Evolutionary conservation across 345 rosid species (phyloP).

Genomic region (Mallotus nudiflorus): DNA sequence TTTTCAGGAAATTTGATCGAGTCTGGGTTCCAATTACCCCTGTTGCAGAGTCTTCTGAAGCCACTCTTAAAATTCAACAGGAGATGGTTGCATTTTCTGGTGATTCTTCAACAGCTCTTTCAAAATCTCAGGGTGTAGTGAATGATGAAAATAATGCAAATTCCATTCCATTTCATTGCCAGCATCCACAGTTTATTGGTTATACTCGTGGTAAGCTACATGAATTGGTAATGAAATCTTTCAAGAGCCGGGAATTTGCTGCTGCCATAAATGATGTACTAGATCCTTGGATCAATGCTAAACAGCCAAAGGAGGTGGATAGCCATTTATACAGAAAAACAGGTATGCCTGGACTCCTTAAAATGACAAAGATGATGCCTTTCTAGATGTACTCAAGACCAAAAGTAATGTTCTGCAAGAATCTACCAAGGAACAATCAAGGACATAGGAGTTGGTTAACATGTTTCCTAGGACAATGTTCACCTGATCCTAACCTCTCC

Average conservation of each 20-base stretch:
- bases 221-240: slow-evolving; percentile 95
- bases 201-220: slow-evolving; percentile 91
- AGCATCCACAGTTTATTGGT: slow-evolving; percentile 94
- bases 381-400: background rate
- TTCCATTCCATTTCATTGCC: slow-evolving; percentile 52
- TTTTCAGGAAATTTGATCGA: slow-evolving; percentile 83
- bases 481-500: background rate
- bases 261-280: slow-evolving; percentile 94
- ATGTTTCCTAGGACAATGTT: background rate
- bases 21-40: slow-evolving; percentile 83
- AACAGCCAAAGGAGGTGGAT: slow-evolving; percentile 88
- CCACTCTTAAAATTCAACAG: slow-evolving; percentile 30
- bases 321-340: slow-evolving; percentile 71
- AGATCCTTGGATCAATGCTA: slow-evolving; percentile 93
- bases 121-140: slow-evolving; percentile 32
- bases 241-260: slow-evolving; percentile 91
- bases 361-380: background rate
- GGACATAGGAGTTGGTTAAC: background rate
- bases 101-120: slow-evolving; percentile 42
- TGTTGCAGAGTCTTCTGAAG: slow-evolving; percentile 43
- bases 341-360: slow-evolving; percentile 50
- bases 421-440: background rate
- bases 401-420: background rate
- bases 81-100: slow-evolving; percentile 37
- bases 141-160: slow-evolving; percentile 28